Conservation (phyloP, 106 monocot genomes). For the Ottelia alismoides region DNA sequence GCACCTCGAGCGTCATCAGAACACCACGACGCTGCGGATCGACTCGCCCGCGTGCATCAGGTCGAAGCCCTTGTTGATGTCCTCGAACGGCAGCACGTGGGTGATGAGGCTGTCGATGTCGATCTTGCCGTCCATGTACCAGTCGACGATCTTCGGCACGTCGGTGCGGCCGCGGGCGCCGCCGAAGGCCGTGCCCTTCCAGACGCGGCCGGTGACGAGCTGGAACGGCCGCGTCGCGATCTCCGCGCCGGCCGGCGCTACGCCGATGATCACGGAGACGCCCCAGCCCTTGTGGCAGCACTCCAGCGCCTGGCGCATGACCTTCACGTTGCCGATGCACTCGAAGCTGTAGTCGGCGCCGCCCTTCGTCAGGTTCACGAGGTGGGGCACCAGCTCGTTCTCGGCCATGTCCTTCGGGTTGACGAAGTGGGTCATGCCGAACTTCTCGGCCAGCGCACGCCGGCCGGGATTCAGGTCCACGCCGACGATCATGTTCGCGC, state of each 20-base stretch:
- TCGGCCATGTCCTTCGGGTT: constrained; percentile 10
- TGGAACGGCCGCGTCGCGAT: constrained; percentile 4
- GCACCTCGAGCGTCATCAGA: too few relatives aligned
- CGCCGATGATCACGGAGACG: constrained; percentile 3
- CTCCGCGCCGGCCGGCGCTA: constrained; percentile 1
- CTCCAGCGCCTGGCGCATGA: constrained; percentile 5
- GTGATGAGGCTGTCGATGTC: constrained; percentile 9
- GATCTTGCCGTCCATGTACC: constrained; percentile 8
- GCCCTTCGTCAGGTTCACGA: constrained; percentile 6
- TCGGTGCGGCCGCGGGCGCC: constrained; percentile 2
- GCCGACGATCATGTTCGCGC: too few relatives aligned
- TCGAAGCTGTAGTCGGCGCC: constrained; percentile 9
- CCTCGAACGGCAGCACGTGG: constrained; percentile 1
- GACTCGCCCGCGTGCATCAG: constrained; percentile 3
- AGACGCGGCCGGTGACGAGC: constrained; percentile 4
- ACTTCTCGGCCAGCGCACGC: constrained; percentile 8
- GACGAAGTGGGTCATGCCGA: constrained; percentile 8
- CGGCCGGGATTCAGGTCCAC: too few relatives aligned
- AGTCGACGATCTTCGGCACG: constrained; percentile 4
- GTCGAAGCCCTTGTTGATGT: constrained; percentile 9
- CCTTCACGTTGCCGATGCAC: constrained; percentile 4
- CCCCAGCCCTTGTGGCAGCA: constrained; percentile 15
- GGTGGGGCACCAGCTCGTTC: constrained; percentile 2
- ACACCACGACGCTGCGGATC: constrained; percentile 9
- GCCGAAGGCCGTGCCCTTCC: constrained; percentile 10